Base-by-base conservation (phyloP, 1,139 yeast species). In the Pichia sp. region DNA sequence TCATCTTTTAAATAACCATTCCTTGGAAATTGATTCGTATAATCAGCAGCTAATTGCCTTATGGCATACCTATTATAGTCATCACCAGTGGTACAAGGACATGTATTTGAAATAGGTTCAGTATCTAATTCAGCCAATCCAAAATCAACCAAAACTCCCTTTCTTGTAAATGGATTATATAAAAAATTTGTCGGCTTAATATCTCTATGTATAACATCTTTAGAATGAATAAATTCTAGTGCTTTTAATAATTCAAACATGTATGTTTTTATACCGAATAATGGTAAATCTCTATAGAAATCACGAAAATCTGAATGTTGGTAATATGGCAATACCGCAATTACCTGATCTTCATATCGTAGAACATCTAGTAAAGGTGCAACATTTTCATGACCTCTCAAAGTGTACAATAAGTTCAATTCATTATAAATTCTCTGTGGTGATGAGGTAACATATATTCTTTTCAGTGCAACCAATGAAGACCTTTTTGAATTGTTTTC, bases 371-470 rank as follows among this genome's bases (percentile, higher is more conserved):
- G 73, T 44, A 92, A 67, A 1, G 97, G 96, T 1, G 96, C 95
- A 39, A 92, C 89, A 50, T 82, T 78, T 1, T 78, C 71, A 51
- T 83, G 81, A 1, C 90, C 89, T 10, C 74, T 68, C 40, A 90
- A 67, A 49, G 74, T 74, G 59, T 83, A 82, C 33, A 92, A 71
- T 43, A 92, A 68, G 53, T 82, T 82, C 54, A 92, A 72, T 63
- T 92, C 99, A 63, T 89, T 89, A 56, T 78, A 80, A 41, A 92
- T 90, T 62, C 99, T 75, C 53, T 78, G 81, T 1, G 97, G 97
- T 6, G 97, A 87, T 1, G 97, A 87, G 0, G 98, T 94, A 28
- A 90, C 98, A 62, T 90, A 90, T 44, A 92, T 89, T 59, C 94
- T 80, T 63, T 92, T 92, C 55, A 92, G 70, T 5, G 99, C 99